These are phyloP conservation scores for Sarocladium kiliense DNA, from an alignment of 2,329 filamentous ascomycete genomes.

Conservation along the genomic window DNA sequence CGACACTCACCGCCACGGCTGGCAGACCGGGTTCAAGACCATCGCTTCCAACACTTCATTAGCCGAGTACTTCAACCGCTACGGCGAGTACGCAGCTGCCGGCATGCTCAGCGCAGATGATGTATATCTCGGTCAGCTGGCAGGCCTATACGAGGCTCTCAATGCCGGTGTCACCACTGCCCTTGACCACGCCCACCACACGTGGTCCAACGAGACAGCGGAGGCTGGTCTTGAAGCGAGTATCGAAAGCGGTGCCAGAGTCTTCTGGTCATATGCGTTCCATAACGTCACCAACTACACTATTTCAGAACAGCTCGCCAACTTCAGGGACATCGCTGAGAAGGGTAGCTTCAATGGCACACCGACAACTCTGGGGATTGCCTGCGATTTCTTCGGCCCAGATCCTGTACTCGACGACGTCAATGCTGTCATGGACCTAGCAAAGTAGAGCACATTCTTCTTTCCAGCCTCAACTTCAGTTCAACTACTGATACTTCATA, in stretches of 20 bases:
- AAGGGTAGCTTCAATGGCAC: constrained; percentile 14
- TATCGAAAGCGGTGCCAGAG: constrained; percentile 38
- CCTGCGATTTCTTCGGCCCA: constrained; percentile 33
- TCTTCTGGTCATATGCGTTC: constrained; percentile 41
- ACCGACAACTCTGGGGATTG: constrained; percentile 32
- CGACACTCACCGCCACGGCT: constrained; percentile 50
- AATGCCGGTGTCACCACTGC: constrained; percentile 48
- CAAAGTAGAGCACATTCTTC: constrained; percentile 6
- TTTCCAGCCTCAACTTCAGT: too few species aligned
- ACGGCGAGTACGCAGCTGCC: constrained; percentile 26
- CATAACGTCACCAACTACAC: constrained; percentile 21
- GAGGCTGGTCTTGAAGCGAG: constrained; percentile 40
- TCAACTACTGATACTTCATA: constrained; percentile 6
- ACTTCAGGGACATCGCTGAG: constrained; percentile 9
- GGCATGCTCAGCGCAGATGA: constrained; percentile 34
- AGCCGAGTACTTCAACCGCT: constrained; percentile 40
- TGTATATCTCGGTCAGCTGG: constrained; percentile 39
- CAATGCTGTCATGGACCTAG: constrained; percentile 25
- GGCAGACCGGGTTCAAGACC: constrained; percentile 52
- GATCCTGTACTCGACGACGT: constrained; percentile 21
- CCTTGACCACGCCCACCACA: constrained; percentile 48
- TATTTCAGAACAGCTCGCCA: constrained; percentile 5
- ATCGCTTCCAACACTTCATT: constrained; percentile 45
- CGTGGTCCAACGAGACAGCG: constrained; percentile 35
- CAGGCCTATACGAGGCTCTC: constrained; percentile 44